phyloP scores from a whole-genome alignment of 805 yeast genomes.

The Candida jianshihensis region DNA sequence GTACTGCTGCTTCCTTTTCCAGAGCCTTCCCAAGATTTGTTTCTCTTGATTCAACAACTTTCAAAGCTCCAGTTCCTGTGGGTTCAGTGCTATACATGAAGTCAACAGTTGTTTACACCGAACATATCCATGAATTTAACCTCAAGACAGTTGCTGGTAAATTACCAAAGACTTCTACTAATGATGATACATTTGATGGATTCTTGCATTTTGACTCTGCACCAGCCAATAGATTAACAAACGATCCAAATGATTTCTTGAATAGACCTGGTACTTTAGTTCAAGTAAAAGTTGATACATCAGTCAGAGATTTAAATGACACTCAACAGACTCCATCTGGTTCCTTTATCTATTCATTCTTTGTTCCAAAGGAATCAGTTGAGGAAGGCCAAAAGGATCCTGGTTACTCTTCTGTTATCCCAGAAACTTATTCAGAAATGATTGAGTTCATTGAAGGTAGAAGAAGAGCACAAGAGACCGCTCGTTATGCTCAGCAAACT shows the following conservation, averaged over 20 bases:
- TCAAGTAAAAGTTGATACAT: constrained; percentile 84
- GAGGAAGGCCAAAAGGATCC: constrained; percentile 30
- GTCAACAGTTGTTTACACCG: constrained; percentile 82
- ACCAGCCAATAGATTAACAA: constrained; percentile 46
- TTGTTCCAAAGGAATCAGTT: constrained; percentile 57
- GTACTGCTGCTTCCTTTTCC: constrained; percentile 85
- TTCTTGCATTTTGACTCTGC: constrained; percentile 46
- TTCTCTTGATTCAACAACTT: constrained; percentile 84
- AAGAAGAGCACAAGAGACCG: constrained; percentile 82
- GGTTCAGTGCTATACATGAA: constrained; percentile 82
- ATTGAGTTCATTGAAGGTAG: constrained; percentile 86
- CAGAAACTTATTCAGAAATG: constrained; percentile 87
- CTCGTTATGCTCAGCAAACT: constrained; percentile 49
- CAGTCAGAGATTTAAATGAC: constrained; percentile 61
- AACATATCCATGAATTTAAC: constrained; percentile 49
- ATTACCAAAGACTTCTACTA: constrained; percentile 1
- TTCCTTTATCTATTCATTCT: constrained; percentile 82
- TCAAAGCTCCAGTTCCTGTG: constrained; percentile 92
- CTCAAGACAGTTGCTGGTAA: constrained; percentile 6
- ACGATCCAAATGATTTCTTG: constrained; percentile 49
- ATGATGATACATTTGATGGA: constrained; percentile 18
- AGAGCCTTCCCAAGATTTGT: constrained; percentile 83
- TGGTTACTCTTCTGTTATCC: constrained; percentile 72
- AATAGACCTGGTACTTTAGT: constrained; percentile 79
- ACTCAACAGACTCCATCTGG: constrained; percentile 68